Evolutionary conservation across 129 eudicot species (phyloP).

Genomic region (Dittrichia graveolens): DNA sequence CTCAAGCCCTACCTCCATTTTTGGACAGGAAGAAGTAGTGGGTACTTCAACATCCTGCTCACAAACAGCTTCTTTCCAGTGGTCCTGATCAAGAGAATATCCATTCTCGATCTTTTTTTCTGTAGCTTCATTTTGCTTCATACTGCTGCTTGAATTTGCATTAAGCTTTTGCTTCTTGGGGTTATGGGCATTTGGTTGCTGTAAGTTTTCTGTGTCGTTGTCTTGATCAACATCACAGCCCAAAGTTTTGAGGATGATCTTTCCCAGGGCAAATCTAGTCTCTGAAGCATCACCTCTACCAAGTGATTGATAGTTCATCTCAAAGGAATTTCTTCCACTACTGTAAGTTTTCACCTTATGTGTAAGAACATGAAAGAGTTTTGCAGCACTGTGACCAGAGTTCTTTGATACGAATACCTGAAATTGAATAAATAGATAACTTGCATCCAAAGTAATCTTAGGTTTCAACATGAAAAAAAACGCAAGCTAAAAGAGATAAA

Average conservation of each 20-base stretch:
- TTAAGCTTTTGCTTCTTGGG: slow-evolving; percentile 5
- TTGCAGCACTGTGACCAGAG: slow-evolving; percentile 28
- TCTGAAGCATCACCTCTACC: slow-evolving; percentile 47
- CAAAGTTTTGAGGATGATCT: slow-evolving; percentile 68
- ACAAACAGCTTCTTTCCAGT: neutral
- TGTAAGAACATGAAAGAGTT: slow-evolving; percentile 38
- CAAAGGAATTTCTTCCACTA: slow-evolving; percentile 35
- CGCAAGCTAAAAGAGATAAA: neutral
- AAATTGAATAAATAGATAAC: neutral
- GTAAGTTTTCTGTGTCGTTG: slow-evolving; percentile 5
- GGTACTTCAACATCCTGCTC: slow-evolving; percentile 10
- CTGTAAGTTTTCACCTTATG: slow-evolving; percentile 23
- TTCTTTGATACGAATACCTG: slow-evolving; percentile 72
- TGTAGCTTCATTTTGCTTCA: slow-evolving; percentile 19
- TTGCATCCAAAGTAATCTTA: slow-evolving; percentile 8
- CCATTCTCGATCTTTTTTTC: slow-evolving; percentile 8
- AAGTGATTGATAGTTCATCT: slow-evolving; percentile 53
- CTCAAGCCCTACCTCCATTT: slow-evolving; percentile 19
- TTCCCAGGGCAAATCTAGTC: slow-evolving; percentile 72
- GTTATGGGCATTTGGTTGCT: slow-evolving; percentile 22
- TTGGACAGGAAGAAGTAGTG: slow-evolving; percentile 11
- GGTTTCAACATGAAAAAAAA: too few relatives aligned
- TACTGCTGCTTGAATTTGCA: slow-evolving; percentile 23
- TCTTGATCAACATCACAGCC: slow-evolving; percentile 26
- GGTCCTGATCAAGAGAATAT: too few relatives aligned